Evolutionary conservation across 306 rosid genomes (phyloP), one percentile per base, ranked within the genome.

Genomic region (Corylus americana): DNA sequence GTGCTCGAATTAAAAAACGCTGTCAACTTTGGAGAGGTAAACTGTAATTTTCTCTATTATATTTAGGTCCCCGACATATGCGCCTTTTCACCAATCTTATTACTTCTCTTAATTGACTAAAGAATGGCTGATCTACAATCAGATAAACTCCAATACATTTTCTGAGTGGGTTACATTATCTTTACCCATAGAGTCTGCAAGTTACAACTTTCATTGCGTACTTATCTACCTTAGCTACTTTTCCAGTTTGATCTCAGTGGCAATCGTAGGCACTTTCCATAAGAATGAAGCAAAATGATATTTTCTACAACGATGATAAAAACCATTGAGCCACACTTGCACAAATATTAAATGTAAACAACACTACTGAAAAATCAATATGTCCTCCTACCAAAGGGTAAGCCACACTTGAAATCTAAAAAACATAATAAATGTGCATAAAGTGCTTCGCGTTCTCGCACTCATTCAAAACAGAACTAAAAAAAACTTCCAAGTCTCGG

Each of bases 401-500:
- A 1, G 37, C 22, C 25, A 49, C 8, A 53, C 29, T 17, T 12
- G 7, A 54, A 66, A 3, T 57, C 58, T 59, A 50, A 27, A 18
- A 20, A 48, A 27, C 61, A 42, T 35, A 73, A 42, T 17, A 20
- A 12, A 67, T 61, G 55, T 71, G 63, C 61, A 71, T 63, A 75
- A 27, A 7, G 44, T 35, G 67, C 75, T 71, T 71, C 37, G 58
- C 78, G 81, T 58, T 73, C 68, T 70, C 25, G 71, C 8, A 55
- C 61, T 37, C 71, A 31, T 4, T 48, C 79, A 75, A 77, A 72
- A 70, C 5, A 74, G 74, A 82, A 39, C 72, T 80, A 22, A 47
- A 42, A 48, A 81, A 57, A 29, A 8, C 39, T 68, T 68, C 10
- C 10, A 51, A 55, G 74, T 35, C 75, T 49, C 35, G 0, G 29